These are phyloP conservation scores for Achlya hypogyna DNA, from an alignment of 352 stramenopile genomes.

Conservation along the genomic window DNA sequence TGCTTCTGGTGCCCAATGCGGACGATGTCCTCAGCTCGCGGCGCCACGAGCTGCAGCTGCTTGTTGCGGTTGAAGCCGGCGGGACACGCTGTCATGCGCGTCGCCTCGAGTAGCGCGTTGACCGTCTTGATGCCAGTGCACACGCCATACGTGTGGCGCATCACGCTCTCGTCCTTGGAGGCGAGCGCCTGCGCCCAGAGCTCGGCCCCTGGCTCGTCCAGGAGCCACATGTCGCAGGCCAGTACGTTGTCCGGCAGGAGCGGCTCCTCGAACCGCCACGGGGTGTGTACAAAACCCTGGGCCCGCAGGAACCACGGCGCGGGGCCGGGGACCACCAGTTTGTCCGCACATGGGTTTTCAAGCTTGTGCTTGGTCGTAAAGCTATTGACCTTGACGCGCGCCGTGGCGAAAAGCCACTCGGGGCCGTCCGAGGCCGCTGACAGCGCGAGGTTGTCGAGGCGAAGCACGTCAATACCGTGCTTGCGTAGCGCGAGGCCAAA, in stretches of 20 bases:
- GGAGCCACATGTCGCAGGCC: slow-evolving; percentile 64
- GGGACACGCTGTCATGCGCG: slow-evolving; percentile 41
- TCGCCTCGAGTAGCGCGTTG: slow-evolving; percentile 59
- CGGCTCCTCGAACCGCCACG: slow-evolving; percentile 54
- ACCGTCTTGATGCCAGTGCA: slow-evolving; percentile 69
- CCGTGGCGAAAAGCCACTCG: slow-evolving; percentile 15
- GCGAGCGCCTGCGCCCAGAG: slow-evolving; percentile 56
- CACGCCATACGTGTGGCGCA: slow-evolving; percentile 62
- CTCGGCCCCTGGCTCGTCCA: slow-evolving; percentile 41
- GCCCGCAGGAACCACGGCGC: slow-evolving; percentile 9
- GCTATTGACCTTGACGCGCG: slow-evolving; percentile 10
- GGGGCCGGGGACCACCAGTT: background rate
- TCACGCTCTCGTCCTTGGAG: slow-evolving; percentile 31
- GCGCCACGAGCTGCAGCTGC: slow-evolving; percentile 32
- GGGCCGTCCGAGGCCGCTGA: slow-evolving; percentile 18
- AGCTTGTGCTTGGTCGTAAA: slow-evolving; percentile 15
- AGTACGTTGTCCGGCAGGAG: slow-evolving; percentile 66
- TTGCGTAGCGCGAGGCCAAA: slow-evolving; percentile 50
- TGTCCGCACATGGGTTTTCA: slow-evolving; percentile 4
- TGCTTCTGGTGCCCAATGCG: background rate
- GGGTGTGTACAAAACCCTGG: background rate
- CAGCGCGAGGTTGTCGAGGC: slow-evolving; percentile 65
- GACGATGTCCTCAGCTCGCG: background rate
- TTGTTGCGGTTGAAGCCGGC: slow-evolving; percentile 66
- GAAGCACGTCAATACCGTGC: slow-evolving; percentile 56